These are phyloP conservation scores for Trichoderma asperelloides DNA, from an alignment of 495 filamentous ascomycete species.

Conservation along the genomic window DNA sequence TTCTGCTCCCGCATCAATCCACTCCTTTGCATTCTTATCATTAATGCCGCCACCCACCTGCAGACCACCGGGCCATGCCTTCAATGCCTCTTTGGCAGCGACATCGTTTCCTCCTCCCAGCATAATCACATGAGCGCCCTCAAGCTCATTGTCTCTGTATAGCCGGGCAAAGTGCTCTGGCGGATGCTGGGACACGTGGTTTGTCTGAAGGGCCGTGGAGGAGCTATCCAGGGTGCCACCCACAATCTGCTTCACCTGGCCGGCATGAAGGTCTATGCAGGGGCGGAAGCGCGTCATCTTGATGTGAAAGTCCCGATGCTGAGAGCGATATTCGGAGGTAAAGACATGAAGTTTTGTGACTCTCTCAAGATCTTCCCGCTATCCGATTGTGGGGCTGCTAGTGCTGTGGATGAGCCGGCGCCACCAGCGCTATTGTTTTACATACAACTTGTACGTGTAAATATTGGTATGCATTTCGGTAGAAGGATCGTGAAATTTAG, in stretches of 20 bases:
- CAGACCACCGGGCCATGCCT: constrained; percentile 63
- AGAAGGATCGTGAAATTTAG: too few species aligned
- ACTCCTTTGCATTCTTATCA: constrained; percentile 69
- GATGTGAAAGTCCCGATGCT: neutral
- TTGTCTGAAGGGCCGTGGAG: constrained; percentile 66
- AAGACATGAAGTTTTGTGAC: neutral
- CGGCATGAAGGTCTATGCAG: constrained; percentile 94
- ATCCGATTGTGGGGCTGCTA: neutral
- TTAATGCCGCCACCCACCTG: constrained; percentile 91
- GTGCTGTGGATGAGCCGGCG: neutral
- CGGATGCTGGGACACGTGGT: constrained; percentile 77
- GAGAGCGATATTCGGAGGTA: neutral
- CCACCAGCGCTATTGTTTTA: neutral
- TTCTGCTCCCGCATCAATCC: constrained; percentile 81
- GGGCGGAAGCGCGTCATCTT: constrained; percentile 90
- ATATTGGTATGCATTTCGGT: too few species aligned
- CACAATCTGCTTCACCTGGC: constrained; percentile 96
- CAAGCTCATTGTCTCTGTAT: constrained; percentile 63
- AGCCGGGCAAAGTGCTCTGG: constrained; percentile 69
- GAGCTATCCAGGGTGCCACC: constrained; percentile 75
- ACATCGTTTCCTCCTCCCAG: constrained; percentile 79
- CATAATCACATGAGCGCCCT: constrained; percentile 90
- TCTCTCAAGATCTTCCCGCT: neutral
- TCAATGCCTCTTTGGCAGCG: constrained; percentile 67
- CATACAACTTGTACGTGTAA: neutral